Conservation (phyloP, 345 rosid genomes). For the Microthlaspi erraticum region DNA sequence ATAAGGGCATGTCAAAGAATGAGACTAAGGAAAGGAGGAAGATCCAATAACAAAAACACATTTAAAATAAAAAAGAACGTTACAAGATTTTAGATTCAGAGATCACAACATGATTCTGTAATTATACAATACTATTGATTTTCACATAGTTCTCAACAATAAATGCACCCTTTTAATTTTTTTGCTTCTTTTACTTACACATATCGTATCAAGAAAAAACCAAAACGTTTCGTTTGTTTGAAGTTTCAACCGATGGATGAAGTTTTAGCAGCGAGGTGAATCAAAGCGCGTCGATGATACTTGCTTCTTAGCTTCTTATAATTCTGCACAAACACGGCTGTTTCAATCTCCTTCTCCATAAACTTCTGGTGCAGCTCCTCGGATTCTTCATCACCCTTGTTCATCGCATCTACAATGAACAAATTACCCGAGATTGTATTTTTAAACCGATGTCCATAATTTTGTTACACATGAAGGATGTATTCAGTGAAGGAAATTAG, state of each 20-base stretch:
- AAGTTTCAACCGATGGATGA: slow-evolving; percentile 42
- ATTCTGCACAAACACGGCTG: slow-evolving; percentile 68
- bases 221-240: not conserved
- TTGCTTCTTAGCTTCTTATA: slow-evolving; percentile 74
- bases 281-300: slow-evolving; percentile 80
- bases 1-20: slow-evolving; percentile 24
- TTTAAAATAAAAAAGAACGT: slow-evolving; percentile 1
- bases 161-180: not conserved
- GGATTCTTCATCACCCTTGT: slow-evolving; percentile 76
- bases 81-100: slow-evolving; percentile 10
- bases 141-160: not conserved
- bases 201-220: not conserved
- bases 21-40: slow-evolving; percentile 4
- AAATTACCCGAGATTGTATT: not conserved
- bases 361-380: slow-evolving; percentile 70
- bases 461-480: slow-evolving; percentile 38
- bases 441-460: too few relatives aligned
- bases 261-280: slow-evolving; percentile 79
- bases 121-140: not conserved
- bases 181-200: slow-evolving; percentile 23
- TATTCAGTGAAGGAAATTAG: slow-evolving; percentile 70
- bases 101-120: not conserved
- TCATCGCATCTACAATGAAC: slow-evolving; percentile 63
- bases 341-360: slow-evolving; percentile 71
- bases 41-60: not conserved